Evolutionary conservation across 2,329 filamentous ascomycete species (phyloP).

Genomic region (Verticillium nonalfalfae): DNA sequence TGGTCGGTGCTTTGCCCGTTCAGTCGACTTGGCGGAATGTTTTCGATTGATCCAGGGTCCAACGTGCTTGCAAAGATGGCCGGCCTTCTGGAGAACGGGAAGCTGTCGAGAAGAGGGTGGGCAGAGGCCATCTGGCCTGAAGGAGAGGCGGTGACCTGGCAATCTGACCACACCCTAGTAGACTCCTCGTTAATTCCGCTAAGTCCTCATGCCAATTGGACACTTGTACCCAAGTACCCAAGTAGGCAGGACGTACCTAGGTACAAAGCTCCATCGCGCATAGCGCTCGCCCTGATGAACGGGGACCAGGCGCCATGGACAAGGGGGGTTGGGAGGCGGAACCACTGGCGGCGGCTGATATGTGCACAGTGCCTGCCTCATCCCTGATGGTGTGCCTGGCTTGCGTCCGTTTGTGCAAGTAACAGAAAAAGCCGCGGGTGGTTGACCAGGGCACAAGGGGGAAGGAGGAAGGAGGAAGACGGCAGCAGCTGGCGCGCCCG

Average conservation of each 20-base stretch:
- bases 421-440: not conserved
- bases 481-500: not conserved
- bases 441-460: not conserved
- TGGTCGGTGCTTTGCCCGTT: not conserved
- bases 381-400: not conserved
- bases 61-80: not conserved
- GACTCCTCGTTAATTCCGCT: not conserved
- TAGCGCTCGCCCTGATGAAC: not conserved
- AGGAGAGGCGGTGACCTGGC: not conserved
- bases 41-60: not conserved
- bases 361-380: not conserved
- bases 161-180: not conserved
- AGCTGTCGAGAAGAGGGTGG: not conserved
- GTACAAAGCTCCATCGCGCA: not conserved
- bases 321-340: not conserved
- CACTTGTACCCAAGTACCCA: not conserved
- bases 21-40: not conserved
- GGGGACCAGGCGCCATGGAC: not conserved
- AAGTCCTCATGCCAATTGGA: not conserved
- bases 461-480: not conserved
- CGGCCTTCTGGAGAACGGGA: not conserved
- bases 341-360: not conserved
- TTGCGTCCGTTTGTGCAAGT: not conserved
- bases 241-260: not conserved
- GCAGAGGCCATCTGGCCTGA: not conserved